Conservation (phyloP, 495 filamentous ascomycete genomes). For the Apiosordaria backusii region DNA sequence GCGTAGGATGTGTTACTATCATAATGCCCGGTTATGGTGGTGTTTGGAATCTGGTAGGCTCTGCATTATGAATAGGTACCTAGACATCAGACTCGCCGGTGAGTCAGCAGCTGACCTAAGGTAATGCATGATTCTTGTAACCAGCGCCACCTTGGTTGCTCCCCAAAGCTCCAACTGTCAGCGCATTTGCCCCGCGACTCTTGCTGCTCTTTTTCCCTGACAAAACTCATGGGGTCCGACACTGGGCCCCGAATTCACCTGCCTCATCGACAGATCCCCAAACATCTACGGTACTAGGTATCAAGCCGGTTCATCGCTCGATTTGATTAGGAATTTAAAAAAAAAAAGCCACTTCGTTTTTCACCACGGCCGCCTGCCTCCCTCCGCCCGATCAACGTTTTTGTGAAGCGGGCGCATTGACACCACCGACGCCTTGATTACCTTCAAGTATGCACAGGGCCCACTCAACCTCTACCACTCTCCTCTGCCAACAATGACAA, state of each 20-base stretch:
- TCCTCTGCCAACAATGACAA: background rate
- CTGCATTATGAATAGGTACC: background rate
- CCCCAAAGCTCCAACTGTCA: background rate
- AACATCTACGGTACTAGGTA: background rate
- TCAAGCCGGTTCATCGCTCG: background rate
- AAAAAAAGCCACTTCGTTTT: background rate
- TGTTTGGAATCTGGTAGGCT: no score
- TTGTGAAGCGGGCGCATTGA: background rate
- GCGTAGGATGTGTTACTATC: no score
- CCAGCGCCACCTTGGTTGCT: background rate
- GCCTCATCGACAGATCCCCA: background rate
- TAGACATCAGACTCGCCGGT: background rate
- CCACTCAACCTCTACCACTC: background rate
- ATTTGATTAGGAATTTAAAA: background rate
- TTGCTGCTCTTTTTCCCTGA: slow-evolving; percentile 9
- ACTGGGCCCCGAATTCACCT: slow-evolving; percentile 22
- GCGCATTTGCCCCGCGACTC: slow-evolving; percentile 27
- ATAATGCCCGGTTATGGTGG: no score
- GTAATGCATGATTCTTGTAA: background rate
- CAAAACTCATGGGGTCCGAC: slow-evolving; percentile 25
- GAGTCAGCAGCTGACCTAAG: background rate
- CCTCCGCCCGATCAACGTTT: background rate
- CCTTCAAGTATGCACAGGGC: slow-evolving; percentile 4
- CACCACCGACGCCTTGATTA: background rate
- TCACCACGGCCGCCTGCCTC: background rate